A percentile compares a stretch with the other conserved stretches of the same genome.
Conservation (phyloP, 148 eudicot species). For the Heliosperma pusillum region DNA sequence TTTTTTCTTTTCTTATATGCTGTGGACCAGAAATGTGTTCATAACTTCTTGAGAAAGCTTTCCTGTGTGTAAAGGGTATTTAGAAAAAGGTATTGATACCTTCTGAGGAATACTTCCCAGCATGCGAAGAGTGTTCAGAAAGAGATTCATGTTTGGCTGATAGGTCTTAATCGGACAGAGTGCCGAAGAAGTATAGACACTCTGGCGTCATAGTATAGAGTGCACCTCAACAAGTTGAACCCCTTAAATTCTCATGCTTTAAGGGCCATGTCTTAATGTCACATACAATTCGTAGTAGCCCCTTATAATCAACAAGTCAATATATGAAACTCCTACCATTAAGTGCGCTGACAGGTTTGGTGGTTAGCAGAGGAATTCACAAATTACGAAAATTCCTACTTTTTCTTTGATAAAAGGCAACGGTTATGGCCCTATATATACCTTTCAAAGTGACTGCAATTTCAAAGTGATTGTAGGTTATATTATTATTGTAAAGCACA, state of each 20-base stretch:
- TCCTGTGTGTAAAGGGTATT: background rate
- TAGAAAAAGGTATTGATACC: background rate
- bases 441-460: background rate
- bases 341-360: background rate
- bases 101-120: background rate
- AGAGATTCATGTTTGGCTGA: background rate
- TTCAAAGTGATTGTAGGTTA: background rate
- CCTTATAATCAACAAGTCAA: background rate
- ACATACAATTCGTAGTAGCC: background rate
- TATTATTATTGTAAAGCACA: background rate
- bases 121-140: background rate
- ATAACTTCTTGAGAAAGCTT: conserved; percentile 2
- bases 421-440: background rate
- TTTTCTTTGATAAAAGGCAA: background rate
- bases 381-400: background rate
- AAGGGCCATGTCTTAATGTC: background rate
- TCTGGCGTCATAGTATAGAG: background rate
- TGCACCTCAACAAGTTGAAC: background rate
- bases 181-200: background rate
- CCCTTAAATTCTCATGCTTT: background rate
- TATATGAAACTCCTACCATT: background rate
- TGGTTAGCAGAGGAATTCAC: background rate
- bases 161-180: background rate
- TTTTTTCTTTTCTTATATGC: background rate
- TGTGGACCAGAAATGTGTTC: conserved; percentile 3